phyloP scores from a whole-genome alignment of 208 protist genomes.

The Lotmaria passim region DNA sequence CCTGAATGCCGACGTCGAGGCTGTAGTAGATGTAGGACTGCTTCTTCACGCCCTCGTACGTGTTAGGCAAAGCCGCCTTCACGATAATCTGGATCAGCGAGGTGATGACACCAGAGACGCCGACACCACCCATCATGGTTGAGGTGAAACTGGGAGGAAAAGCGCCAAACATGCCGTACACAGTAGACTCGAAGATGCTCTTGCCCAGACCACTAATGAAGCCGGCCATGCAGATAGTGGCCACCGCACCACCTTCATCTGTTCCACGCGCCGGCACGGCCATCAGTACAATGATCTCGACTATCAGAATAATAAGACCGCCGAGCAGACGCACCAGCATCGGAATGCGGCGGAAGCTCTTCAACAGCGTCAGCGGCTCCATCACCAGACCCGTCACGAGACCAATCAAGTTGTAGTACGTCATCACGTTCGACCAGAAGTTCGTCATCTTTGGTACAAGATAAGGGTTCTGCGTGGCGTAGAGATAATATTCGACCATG shows the following conservation, averaged over 20 bases:
- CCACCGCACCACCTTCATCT: conserved; percentile 47
- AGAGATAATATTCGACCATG: conserved; percentile 69
- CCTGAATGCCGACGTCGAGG: conserved; percentile 48
- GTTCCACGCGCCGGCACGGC: conserved; percentile 50
- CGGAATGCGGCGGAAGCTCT: conserved; percentile 44
- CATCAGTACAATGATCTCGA: conserved; percentile 60
- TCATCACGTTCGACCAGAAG: conserved; percentile 73
- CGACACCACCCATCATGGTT: conserved; percentile 65
- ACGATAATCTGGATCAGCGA: conserved; percentile 65
- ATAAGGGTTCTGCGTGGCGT: conserved; percentile 43
- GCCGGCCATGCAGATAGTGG: conserved; percentile 40
- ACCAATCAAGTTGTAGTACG: conserved; percentile 67
- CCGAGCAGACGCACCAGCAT: conserved; percentile 48
- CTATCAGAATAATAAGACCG: conserved; percentile 45
- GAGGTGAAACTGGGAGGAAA: conserved; percentile 67
- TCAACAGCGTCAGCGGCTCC: conserved; percentile 60
- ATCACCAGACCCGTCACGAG: conserved; percentile 49
- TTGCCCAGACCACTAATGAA: conserved; percentile 56
- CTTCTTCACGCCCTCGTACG: conserved; percentile 41
- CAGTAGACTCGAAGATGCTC: conserved; percentile 73
- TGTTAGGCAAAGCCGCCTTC: conserved; percentile 45
- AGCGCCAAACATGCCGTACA: conserved; percentile 72
- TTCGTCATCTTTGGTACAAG: conserved; percentile 33
- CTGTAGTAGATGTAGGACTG: conserved; percentile 67
- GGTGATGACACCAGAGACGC: conserved; percentile 48